Evolutionary conservation across 2,329 filamentous ascomycete species (phyloP).

Genomic region (Madurella fahalii): DNA sequence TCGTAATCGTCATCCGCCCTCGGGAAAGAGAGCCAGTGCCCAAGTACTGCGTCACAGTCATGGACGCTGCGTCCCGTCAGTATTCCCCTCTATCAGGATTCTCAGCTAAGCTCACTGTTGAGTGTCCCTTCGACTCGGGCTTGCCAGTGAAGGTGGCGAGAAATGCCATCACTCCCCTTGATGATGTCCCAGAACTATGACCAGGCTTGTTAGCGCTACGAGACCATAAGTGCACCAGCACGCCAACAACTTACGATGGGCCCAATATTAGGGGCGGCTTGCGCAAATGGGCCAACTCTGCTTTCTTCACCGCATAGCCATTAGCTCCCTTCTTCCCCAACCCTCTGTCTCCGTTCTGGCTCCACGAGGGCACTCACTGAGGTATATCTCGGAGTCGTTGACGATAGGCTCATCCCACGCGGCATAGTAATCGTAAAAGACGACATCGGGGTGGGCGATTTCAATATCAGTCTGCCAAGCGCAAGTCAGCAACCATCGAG

Average conservation of each 20-base stretch:
- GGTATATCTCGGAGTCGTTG: conserved; percentile 41
- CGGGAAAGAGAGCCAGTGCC: conserved; percentile 58
- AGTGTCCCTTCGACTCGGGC: conserved; percentile 29
- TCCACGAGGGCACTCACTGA: conserved; percentile 32
- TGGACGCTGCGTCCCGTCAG: conserved; percentile 34
- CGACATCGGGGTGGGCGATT: conserved; percentile 41
- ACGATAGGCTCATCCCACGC: conserved; percentile 50
- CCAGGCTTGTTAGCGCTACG: neutral
- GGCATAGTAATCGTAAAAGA: conserved; percentile 62
- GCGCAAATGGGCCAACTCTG: conserved; percentile 21
- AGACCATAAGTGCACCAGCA: neutral
- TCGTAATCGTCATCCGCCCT: conserved; percentile 57
- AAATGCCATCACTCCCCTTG: conserved; percentile 52
- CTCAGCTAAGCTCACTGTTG: conserved; percentile 19
- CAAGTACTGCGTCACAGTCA: conserved; percentile 57
- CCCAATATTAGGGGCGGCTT: conserved; percentile 24
- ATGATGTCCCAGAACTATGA: conserved; percentile 51
- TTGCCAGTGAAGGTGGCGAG: conserved; percentile 62
- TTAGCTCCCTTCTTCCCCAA: neutral
- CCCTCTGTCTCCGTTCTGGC: neutral
- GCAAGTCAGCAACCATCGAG: neutral
- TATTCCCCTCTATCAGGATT: neutral
- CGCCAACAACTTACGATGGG: conserved; percentile 17
- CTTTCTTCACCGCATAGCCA: conserved; percentile 5
- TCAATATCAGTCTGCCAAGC: conserved; percentile 40